Base-by-base conservation (phyloP, 2,329 filamentous ascomycete species). In the Sphaerulina musiva region DNA sequence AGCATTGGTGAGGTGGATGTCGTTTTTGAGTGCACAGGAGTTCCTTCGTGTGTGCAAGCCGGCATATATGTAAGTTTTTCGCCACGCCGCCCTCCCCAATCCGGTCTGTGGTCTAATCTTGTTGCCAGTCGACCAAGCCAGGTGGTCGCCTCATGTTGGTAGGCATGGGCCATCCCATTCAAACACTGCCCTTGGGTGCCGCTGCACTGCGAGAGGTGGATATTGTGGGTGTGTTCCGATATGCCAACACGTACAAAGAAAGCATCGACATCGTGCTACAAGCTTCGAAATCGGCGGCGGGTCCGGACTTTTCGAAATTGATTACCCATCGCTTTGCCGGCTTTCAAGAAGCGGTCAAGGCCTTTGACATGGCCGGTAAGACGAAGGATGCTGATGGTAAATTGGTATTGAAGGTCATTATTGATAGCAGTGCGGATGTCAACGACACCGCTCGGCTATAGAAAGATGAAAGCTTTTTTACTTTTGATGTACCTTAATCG, bases 11-110 rank as follows among this genome's bases (percentile, higher is more conserved):
- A 86, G 45, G 79, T 88, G 2, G 84, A 88, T 64, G 71, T 85
- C 4, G 81, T 85, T 0, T 89, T 89, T 59, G 86, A 90, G 70
- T 89, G 86, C 66, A 89, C 86, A 0, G 86, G 86, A 29, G 87
- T 89, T 57, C 85, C 87, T 58, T 77, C 80, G 0, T 89, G 86
- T 67, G 83, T 88, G 72, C 86, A 89, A 67, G 85, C 84, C 1
- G 79, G 82, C n/a, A 80, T 90, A 17, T 89, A 86, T 61, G 84
- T 76, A 61, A 66, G 72, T 68, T 17, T 17, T 7, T 9, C 11
- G 20, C 40, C 4, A n/a, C 20, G 29, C 14, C 23, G 32, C 26
- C 40, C 6, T 31, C 38, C 6, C 17, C 40, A n/a, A 20, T 8
- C 41, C 5, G 20, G 20, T 9, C 43, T 17, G 9, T 36, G 17